Evolutionary conservation across 139 green algal species (phyloP), one percentile per base, ranked within the genome.

Genomic region (Chlamydomonas schloesseri): DNA sequence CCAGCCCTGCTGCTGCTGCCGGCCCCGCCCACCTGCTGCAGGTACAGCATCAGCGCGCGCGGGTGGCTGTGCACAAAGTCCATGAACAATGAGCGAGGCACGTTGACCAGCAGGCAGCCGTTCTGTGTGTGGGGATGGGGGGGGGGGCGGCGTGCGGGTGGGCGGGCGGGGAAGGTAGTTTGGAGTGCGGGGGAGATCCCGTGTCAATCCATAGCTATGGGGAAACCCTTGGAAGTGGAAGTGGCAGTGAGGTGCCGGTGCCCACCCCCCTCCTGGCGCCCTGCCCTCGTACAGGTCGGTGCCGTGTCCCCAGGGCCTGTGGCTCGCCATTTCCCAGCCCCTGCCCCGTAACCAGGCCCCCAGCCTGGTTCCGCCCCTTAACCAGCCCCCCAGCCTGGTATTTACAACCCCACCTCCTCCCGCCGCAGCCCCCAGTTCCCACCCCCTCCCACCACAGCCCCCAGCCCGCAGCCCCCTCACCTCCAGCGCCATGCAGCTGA

Each of bases 1-100:
- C 42, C 42, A 50, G 42, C 42, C 42, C 42, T n/a, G n/a, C n/a
- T n/a, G n/a, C n/a, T n/a, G 42, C 42, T 8, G 6, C 42, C 42
- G 42, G 8, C 6, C 71, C 47, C 29, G n/a, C 80, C 36, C 17
- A 90, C 91, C 87, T 92, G 92, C 73, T 95, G 93, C 65, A 98
- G 89, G 90, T 97, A 98, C 31, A 96, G 83, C 81, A 95, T 90
- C 68, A 98, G 91, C 13, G 92, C 92, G 24, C 87, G 87, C 5
- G 95, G 95, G 84, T 94, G 89, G 21, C 74, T 76, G 23, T 76
- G 33, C 24, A 96, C 89, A 81, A 96, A 96, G 5, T 71, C 74
- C 67, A 96, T 79, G 88, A 98, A 96, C 13, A 97, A 89, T 57
- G 82, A 57, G 13, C 93, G 86, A 3, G 92, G 86, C 18, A 97